Evolutionary conservation across 208 protist species (phyloP).

Genomic region (Trypanosoma conorhini): DNA sequence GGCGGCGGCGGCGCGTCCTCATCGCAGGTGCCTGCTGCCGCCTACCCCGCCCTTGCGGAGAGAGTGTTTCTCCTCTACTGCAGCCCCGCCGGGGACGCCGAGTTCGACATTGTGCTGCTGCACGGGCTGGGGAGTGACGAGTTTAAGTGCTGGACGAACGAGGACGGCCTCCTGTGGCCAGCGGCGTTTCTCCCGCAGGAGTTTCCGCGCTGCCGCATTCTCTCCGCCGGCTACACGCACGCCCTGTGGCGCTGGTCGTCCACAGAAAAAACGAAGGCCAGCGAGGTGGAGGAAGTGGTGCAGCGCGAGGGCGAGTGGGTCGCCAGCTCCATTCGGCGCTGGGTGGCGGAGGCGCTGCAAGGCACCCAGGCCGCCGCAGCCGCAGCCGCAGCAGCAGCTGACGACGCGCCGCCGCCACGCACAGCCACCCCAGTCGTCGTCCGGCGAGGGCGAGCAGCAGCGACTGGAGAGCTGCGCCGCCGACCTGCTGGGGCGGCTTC

Average conservation of each 20-base stretch:
- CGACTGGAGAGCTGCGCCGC: slow-evolving; percentile 37
- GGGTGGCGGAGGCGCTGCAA: background rate
- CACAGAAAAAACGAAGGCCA: background rate
- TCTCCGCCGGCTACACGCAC: slow-evolving; percentile 64
- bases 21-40: background rate
- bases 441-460: slow-evolving; percentile 1
- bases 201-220: slow-evolving; percentile 53
- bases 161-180: slow-evolving; percentile 57
- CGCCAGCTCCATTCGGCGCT: background rate
- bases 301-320: slow-evolving; percentile 7
- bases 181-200: slow-evolving; percentile 67
- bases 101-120: slow-evolving; percentile 67
- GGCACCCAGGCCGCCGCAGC: background rate
- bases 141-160: slow-evolving; percentile 66
- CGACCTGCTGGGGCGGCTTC: slow-evolving; percentile 46
- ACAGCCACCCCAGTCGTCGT: background rate
- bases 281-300: slow-evolving; percentile 10
- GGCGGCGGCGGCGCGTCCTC: background rate
- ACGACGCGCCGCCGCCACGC: background rate
- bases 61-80: slow-evolving; percentile 22
- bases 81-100: slow-evolving; percentile 1
- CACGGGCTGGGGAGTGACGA: slow-evolving; percentile 74
- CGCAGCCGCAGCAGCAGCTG: background rate
- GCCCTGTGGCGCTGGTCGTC: slow-evolving; percentile 53
- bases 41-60: slow-evolving; percentile 11